Conservation (phyloP, 805 yeast species). For the Schwanniomyces polymorphus region DNA sequence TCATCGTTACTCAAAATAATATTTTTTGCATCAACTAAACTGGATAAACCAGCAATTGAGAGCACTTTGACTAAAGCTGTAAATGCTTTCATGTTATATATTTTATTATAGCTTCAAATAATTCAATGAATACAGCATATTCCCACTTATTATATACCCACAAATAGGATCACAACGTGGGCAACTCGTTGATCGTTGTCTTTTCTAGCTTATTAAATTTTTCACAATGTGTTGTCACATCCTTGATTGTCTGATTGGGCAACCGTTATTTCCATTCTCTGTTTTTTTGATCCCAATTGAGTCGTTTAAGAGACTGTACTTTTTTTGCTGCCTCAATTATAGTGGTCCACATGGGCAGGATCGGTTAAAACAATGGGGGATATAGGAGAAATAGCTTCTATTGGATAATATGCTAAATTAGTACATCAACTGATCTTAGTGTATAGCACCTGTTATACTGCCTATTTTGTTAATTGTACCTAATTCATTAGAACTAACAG, state of each 20-base stretch:
- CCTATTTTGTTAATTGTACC: too few species aligned
- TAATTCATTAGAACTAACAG: too few species aligned
- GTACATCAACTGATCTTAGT: too few species aligned
- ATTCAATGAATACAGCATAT: too few species aligned
- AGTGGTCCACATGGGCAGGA: too few species aligned
- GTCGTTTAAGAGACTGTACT: neutral
- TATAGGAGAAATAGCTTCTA: too few species aligned
- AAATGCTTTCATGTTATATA: neutral
- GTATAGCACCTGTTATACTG: too few species aligned
- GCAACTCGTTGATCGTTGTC: neutral
- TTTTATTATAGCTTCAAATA: neutral
- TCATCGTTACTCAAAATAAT: constrained; percentile 50
- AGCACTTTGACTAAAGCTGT: neutral
- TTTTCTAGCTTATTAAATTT: neutral
- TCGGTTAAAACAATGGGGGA: too few species aligned
- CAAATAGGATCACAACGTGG: neutral
- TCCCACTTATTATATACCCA: neutral
- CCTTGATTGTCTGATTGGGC: neutral
- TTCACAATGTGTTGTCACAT: neutral
- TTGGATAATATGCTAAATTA: too few species aligned
- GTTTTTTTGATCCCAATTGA: neutral
- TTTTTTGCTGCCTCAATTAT: neutral
- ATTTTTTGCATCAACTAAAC: constrained; percentile 16
- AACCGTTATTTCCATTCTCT: neutral
- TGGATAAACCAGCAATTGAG: neutral